Evolutionary conservation across 495 filamentous ascomycete genomes (phyloP).

Genomic region (Daldinia concentrica): DNA sequence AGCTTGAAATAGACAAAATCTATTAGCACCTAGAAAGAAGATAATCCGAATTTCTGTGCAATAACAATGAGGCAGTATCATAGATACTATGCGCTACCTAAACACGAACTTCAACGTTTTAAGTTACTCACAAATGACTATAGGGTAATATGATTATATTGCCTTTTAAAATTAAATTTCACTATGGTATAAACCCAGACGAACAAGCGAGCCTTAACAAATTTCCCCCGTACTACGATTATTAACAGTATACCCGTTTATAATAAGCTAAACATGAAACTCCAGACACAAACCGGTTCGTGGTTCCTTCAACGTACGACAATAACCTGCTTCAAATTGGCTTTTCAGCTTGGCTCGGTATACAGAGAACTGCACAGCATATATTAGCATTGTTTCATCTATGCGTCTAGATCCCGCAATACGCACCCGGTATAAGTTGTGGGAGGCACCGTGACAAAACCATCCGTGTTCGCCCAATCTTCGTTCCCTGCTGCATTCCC

Average conservation of each 20-base stretch:
- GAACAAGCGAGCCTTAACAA: background rate
- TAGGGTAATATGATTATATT: background rate
- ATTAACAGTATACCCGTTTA: background rate
- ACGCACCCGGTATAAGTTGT: slow-evolving; percentile 55
- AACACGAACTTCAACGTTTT: background rate
- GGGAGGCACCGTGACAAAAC: slow-evolving; percentile 55
- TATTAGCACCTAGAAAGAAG: background rate
- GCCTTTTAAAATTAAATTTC: background rate
- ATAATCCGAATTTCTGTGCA: background rate
- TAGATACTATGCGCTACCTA: too few relatives aligned
- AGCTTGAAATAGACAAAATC: background rate
- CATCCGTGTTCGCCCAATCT: slow-evolving; percentile 68
- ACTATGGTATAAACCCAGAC: background rate
- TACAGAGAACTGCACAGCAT: slow-evolving; percentile 28
- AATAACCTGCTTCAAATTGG: background rate
- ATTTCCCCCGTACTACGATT: background rate
- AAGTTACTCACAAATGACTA: background rate
- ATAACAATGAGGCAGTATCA: too few relatives aligned
- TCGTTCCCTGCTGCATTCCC: slow-evolving; percentile 83
- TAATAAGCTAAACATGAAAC: background rate
- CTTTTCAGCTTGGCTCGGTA: slow-evolving; percentile 11
- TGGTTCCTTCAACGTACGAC: too few relatives aligned
- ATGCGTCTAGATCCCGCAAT: background rate
- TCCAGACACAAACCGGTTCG: background rate
- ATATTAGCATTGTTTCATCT: slow-evolving; percentile 5